Evolutionary conservation across 23 red algal genomes (phyloP).

Genomic region (Gracilaria vermiculophylla): DNA sequence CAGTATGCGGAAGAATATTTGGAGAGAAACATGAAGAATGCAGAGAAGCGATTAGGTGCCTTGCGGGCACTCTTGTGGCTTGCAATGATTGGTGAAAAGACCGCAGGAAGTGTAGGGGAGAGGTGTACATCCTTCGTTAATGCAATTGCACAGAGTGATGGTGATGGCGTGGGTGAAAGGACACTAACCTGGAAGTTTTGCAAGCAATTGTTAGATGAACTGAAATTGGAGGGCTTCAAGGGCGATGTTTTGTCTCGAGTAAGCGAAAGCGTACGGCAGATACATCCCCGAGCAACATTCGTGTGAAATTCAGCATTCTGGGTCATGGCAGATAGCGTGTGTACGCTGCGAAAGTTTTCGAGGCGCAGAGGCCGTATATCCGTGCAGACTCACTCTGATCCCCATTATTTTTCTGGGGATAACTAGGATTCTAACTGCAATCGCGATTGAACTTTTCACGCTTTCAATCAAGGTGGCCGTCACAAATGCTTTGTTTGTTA

Average conservation of each 20-base stretch:
- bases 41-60: slow-evolving; percentile 26
- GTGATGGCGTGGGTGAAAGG: not conserved
- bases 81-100: slow-evolving; percentile 4
- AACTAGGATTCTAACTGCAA: slow-evolving; percentile 1
- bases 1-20: slow-evolving; percentile 42
- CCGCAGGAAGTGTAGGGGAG: slow-evolving; percentile 11
- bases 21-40: slow-evolving; percentile 22
- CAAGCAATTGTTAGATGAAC: slow-evolving; percentile 13
- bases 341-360: not conserved
- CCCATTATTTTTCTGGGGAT: not conserved
- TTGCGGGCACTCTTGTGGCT: slow-evolving; percentile 26
- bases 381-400: not conserved
- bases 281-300: slow-evolving; percentile 26
- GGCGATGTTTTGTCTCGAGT: slow-evolving; percentile 13
- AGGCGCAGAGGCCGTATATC: not conserved
- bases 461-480: not conserved
- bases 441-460: not conserved
- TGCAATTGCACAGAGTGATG: slow-evolving; percentile 30
- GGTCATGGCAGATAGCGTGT: not conserved
- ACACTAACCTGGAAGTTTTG: not conserved
- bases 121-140: not conserved
- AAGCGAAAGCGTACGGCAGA: slow-evolving; percentile 21
- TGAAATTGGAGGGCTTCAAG: slow-evolving; percentile 20
- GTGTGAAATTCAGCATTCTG: not conserved
- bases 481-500: not conserved